Evolutionary conservation across 352 stramenopile species (phyloP), one percentile per base, ranked within the genome.

Genomic region (Pythium rhizo-oryzae): DNA sequence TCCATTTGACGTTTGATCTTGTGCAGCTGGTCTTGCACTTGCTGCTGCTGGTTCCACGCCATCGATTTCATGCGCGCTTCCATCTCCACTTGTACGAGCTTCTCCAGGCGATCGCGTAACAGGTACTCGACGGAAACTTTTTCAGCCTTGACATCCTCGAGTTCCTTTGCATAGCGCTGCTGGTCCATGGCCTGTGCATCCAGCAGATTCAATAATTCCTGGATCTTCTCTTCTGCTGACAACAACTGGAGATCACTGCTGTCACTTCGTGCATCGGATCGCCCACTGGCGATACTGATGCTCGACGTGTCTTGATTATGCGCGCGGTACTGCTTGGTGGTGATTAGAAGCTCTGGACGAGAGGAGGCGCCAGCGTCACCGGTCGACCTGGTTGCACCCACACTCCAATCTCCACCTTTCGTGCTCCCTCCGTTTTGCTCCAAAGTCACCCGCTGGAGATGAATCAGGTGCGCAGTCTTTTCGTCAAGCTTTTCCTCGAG

Each of bases 401-500:
- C 47, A 21, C 2, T 57, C 51, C 23, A 54, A 8, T 61, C 59
- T 24, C 18, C 52, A 35, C 30, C 39, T 6, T 25, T 49, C n/a
- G 24, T 12, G n/a, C 37, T 60, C 8, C 60, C 60, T 25, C 67
- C 68, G n/a, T 78, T 90, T 60, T 93, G 84, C 61, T 98, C 92
- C 77, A 98, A 91, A 15, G 86, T 89, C 11, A 97, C 88, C 28
- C 93, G 84, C 76, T 98, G 91, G 43, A 98, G 71, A 63, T 98
- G 93, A 72, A 98, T 98, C 19, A 98, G 63, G 53, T 97, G 84
- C 6, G 93, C 90, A 0, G 94, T 98, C 70, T 98, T 98, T 71
- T 98, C 91, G 67, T 98, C 95, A 35, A 98, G 76, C 60, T 97
- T 97, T 61, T 98, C 92, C 58, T 98, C 91, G 0, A 98, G 74